These are phyloP conservation scores for Neonectria ditissima DNA, from an alignment of 2,329 filamentous ascomycete species.

Conservation along the genomic window DNA sequence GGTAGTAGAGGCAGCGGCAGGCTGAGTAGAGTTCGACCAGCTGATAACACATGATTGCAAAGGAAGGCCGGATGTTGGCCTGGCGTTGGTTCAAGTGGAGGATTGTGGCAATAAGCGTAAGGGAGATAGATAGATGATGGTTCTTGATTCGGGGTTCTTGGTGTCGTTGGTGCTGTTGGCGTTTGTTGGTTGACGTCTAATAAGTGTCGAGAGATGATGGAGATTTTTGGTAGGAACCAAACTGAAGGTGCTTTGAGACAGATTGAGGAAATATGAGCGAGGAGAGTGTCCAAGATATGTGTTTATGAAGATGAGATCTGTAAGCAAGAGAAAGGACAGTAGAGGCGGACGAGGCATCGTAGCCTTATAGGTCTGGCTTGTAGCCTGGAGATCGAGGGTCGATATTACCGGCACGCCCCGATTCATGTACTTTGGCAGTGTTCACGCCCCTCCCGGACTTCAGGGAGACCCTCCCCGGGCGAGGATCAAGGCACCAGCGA, in stretches of 20 bases:
- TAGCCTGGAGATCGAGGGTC: conserved; percentile 46
- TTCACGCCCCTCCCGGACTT: conserved; percentile 21
- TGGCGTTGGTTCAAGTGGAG: conserved; percentile 26
- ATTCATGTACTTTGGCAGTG: conserved; percentile 26
- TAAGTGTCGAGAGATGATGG: conserved; percentile 12
- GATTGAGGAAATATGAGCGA: conserved; percentile 37
- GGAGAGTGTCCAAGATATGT: conserved; percentile 28
- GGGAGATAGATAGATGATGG: conserved; percentile 14
- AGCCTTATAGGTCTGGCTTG: conserved; percentile 63
- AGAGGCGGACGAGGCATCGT: conserved; percentile 58
- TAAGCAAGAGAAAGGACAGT: conserved; percentile 44
- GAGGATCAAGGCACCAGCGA: conserved; percentile 47
- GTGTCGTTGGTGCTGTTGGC: conserved; percentile 13
- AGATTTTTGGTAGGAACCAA: conserved; percentile 12
- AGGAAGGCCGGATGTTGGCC: conserved; percentile 32
- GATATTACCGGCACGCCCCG: conserved; percentile 39
- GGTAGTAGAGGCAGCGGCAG: conserved; percentile 89
- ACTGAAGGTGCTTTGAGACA: conserved; percentile 33
- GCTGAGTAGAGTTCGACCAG: conserved; percentile 87
- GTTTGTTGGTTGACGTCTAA: conserved; percentile 14
- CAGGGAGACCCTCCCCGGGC: conserved; percentile 33
- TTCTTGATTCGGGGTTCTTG: conserved; percentile 14
- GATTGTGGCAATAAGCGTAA: conserved; percentile 17
- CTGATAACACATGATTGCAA: conserved; percentile 82
- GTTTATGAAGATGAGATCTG: conserved; percentile 33